Conservation (phyloP, 768 basidiomycete genomes). For the Tephrocybe sp. region DNA sequence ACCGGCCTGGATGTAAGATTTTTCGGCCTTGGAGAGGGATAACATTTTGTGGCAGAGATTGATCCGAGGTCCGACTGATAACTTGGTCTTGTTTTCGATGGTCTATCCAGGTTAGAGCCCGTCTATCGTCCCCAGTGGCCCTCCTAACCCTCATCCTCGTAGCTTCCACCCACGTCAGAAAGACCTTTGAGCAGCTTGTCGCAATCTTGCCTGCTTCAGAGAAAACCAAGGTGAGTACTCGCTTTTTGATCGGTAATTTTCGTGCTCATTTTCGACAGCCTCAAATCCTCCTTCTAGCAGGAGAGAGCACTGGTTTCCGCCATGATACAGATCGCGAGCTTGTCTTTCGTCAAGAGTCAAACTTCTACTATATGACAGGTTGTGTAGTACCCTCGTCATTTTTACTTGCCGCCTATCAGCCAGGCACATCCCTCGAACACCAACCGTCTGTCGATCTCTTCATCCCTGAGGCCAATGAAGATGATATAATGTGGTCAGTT, state of each 20-base stretch:
- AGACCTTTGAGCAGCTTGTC: slow-evolving; percentile 51
- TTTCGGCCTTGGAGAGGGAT: slow-evolving; percentile 75
- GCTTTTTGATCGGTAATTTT: background rate
- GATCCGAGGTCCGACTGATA: slow-evolving; percentile 12
- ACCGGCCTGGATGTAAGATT: slow-evolving; percentile 69
- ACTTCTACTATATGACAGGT: slow-evolving; percentile 86
- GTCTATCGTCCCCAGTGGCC: background rate
- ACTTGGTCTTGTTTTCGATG: slow-evolving; percentile 6
- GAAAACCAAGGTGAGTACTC: slow-evolving; percentile 45
- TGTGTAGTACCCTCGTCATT: slow-evolving; percentile 72
- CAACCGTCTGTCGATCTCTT: slow-evolving; percentile 59
- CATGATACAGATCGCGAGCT: slow-evolving; percentile 88
- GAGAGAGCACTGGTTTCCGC: slow-evolving; percentile 59
- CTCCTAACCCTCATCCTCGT: background rate
- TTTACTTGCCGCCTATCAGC: slow-evolving; percentile 57
- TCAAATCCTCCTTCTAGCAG: slow-evolving; percentile 67
- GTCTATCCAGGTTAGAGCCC: slow-evolving; percentile 13
- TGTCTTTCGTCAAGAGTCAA: slow-evolving; percentile 68
- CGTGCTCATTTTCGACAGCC: slow-evolving; percentile 37
- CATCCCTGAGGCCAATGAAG: slow-evolving; percentile 71
- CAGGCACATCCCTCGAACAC: slow-evolving; percentile 41
- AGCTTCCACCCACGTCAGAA: slow-evolving; percentile 35
- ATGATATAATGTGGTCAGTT: slow-evolving; percentile 85
- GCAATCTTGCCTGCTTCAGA: slow-evolving; percentile 48
- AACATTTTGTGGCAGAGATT: slow-evolving; percentile 28